phyloP scores from a whole-genome alignment of 805 yeast species.

The Nakazawaea laoshanensis region DNA sequence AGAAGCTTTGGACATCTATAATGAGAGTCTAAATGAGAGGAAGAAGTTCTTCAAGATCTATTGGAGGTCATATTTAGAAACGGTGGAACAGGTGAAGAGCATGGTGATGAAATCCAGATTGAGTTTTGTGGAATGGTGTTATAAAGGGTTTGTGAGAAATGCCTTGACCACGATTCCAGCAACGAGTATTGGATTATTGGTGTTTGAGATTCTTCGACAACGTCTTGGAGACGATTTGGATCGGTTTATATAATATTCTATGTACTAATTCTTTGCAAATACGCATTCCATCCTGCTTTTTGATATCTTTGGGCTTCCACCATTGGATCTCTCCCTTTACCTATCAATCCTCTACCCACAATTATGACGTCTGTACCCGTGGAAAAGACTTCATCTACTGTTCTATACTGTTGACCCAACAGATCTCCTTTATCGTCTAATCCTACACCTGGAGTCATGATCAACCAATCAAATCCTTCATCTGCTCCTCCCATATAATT shows the following conservation, averaged over 20 bases:
- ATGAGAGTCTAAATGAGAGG: constrained; percentile 19
- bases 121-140: constrained; percentile 59
- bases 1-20: constrained; percentile 68
- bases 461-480: constrained; percentile 89
- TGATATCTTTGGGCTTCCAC: constrained; percentile 85
- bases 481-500: constrained; percentile 74
- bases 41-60: constrained; percentile 39
- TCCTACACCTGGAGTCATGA: constrained; percentile 98
- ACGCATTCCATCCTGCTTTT: constrained; percentile 94
- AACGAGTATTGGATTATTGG: constrained; percentile 77
- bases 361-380: constrained; percentile 92
- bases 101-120: constrained; percentile 46
- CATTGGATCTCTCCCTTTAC: constrained; percentile 86
- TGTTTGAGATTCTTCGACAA: constrained; percentile 72
- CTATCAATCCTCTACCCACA: constrained; percentile 97
- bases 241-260: background rate
- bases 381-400: constrained; percentile 75
- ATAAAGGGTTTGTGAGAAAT: constrained; percentile 68
- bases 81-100: constrained; percentile 51
- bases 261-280: constrained; percentile 32
- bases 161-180: constrained; percentile 79
- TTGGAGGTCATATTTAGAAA: constrained; percentile 69
- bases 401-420: constrained; percentile 93
- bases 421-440: constrained; percentile 94
- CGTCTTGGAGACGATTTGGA: constrained; percentile 20